Base-by-base conservation (phyloP, 164 flowering plant species). In the Pachysandra terminalis region DNA sequence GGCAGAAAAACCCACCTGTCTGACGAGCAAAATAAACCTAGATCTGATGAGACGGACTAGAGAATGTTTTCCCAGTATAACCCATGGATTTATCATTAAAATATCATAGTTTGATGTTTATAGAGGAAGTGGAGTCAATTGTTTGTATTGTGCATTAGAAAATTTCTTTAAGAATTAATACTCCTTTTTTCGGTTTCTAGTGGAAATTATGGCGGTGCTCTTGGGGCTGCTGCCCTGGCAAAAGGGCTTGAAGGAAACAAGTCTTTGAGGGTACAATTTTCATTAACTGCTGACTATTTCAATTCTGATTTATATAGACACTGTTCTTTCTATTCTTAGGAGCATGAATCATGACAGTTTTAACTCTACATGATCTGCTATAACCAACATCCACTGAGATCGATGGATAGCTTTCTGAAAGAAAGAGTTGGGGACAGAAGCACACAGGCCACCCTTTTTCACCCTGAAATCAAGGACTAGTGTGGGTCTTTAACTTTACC, bases 191-290 rank as follows among this genome's bases (percentile, higher is more conserved):
- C 70, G 57, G 67, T 12, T 68, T 73, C 14, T 52, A 96, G 99
- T 79, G 97, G 97, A 71, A 96, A 96, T 68, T 96, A 96, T 82
- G 96, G 98, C 71, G 99, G 99, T 71, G 82, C 97, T 66, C 74
- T 96, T 70, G 99, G 98, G 56, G 96, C 82, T 69, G 87, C 93
- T 84, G 89, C 95, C 58, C 80, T 96, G 66, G 97, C 93, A 27
- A 96, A 93, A 81, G 98, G 97, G 58, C 68, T 91, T 54, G 97
- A 93, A 72, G 84, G 83, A 54, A 93, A 96, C 83, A 93, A 91
- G 79, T 88, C 97, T 28, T 76, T 96, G 77, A 79, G 90, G 90
- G 99, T 96, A 87, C 41, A 54, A 70, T 2, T 68, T 61, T 71
- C 26, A 17, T 67, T 58, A 19, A 21, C 67, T 49, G 41, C n/a